Evolutionary conservation across 331 rosid species (phyloP).

Genomic region (Phaseolus coccineus): DNA sequence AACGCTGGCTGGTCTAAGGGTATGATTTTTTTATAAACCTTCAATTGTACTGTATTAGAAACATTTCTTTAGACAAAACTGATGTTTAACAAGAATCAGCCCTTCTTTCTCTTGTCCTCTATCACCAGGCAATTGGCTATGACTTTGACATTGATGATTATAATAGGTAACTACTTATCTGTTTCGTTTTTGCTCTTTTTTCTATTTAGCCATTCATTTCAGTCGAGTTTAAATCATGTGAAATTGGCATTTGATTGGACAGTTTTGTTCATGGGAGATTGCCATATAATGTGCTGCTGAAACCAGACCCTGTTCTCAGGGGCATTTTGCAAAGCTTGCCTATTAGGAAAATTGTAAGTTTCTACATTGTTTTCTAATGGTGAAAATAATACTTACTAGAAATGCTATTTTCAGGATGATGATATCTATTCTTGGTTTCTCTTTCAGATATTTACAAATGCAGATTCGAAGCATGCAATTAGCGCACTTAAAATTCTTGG

Average conservation of each 20-base stretch:
- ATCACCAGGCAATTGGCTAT: slow-evolving; percentile 77
- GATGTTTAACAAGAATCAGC: background rate
- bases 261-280: slow-evolving; percentile 89
- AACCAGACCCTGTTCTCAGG: slow-evolving; percentile 76
- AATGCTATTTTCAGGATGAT: slow-evolving; percentile 3
- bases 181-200: background rate
- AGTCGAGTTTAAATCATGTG: background rate
- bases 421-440: background rate
- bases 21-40: slow-evolving; percentile 41
- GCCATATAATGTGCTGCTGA: slow-evolving; percentile 65
- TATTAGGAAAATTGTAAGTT: slow-evolving; percentile 75
- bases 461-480: slow-evolving; percentile 64
- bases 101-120: slow-evolving; percentile 34
- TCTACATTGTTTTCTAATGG: background rate
- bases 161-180: slow-evolving; percentile 57
- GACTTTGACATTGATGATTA: slow-evolving; percentile 69
- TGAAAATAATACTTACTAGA: background rate
- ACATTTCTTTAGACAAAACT: background rate
- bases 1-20: slow-evolving; percentile 92
- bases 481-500: slow-evolving; percentile 79
- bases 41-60: background rate
- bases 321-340: slow-evolving; percentile 80
- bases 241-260: slow-evolving; percentile 20
- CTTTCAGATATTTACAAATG: slow-evolving; percentile 73
- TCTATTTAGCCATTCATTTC: slow-evolving; percentile 13